A percentile compares a stretch with the other conserved stretches of the same genome.
Conservation (phyloP, 176 grass and related monocot genomes). For the Melocanna baccifera region DNA sequence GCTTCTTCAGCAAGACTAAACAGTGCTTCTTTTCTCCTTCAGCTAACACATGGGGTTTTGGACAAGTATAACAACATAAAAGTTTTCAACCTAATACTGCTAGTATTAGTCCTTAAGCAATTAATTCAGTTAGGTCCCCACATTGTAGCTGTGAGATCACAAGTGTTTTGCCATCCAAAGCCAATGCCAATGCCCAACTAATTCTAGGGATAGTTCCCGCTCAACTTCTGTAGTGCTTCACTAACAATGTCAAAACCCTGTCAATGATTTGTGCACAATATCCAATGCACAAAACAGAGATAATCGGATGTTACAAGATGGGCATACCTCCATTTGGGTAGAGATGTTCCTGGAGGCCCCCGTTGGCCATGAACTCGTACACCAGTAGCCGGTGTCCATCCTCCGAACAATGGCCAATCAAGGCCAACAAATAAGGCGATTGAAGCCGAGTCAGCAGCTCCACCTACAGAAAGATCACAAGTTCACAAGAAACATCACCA, state of each 20-base stretch:
- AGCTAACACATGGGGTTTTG: conserved; percentile 8
- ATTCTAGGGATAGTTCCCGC: background rate
- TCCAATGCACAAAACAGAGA: background rate
- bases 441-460: conserved; percentile 81
- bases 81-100: background rate
- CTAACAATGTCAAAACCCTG: background rate
- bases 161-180: conserved; percentile 9
- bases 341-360: conserved; percentile 94
- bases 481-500: background rate
- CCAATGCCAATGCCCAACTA: background rate
- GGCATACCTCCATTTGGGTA: conserved; percentile 73
- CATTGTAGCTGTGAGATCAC: background rate
- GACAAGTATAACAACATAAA: conserved; percentile 16
- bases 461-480: conserved; percentile 56
- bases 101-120: background rate
- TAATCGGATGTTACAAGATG: conserved; percentile 1
- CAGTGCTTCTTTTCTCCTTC: background rate
- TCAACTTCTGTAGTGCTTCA: background rate
- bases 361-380: conserved; percentile 99
- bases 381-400: conserved; percentile 78
- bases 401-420: conserved; percentile 92
- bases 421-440: conserved; percentile 66
- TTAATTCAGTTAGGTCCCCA: background rate
- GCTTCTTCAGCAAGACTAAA: conserved; percentile 10
- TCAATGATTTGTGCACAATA: background rate